These are phyloP conservation scores for Phytophthora aleatoria DNA, from an alignment of 352 stramenopile species.

Conservation along the genomic window DNA sequence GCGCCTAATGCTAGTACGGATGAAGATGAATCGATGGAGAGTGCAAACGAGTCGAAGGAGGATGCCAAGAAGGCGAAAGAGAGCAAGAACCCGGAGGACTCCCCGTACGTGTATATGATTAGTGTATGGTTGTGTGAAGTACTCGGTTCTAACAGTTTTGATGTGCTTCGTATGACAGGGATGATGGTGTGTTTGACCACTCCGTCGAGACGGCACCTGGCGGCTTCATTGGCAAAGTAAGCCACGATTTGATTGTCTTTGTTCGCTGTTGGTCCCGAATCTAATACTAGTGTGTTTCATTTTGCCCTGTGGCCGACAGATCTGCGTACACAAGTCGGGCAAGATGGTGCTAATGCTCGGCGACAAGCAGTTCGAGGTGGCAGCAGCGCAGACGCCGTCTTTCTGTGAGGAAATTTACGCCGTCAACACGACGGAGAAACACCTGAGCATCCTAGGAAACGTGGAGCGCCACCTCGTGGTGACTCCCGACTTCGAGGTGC, in stretches of 20 bases:
- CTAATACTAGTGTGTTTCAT: background rate
- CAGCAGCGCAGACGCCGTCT: constrained; percentile 74
- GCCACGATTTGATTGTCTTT: constrained; percentile 5
- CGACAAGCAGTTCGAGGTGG: constrained; percentile 88
- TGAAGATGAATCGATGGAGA: constrained; percentile 47
- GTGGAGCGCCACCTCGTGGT: constrained; percentile 84
- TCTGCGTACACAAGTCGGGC: constrained; percentile 85
- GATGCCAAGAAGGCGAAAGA: constrained; percentile 20
- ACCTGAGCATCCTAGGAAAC: constrained; percentile 74
- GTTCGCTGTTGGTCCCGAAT: background rate
- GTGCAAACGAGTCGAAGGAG: constrained; percentile 17
- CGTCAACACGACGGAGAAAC: constrained; percentile 74
- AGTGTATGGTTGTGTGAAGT: background rate
- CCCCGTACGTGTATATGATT: constrained; percentile 17
- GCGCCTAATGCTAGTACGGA: constrained; percentile 20
- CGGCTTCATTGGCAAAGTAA: constrained; percentile 84
- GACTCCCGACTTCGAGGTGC: constrained; percentile 84
- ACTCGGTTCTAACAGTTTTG: constrained; percentile 8
- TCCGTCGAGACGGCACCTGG: constrained; percentile 72
- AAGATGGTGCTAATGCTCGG: constrained; percentile 87
- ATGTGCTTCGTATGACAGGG: constrained; percentile 26
- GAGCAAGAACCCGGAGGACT: constrained; percentile 29
- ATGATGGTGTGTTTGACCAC: constrained; percentile 70
- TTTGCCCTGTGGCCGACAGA: constrained; percentile 29
- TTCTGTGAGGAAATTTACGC: constrained; percentile 87